Evolutionary conservation across 2,329 filamentous ascomycete genomes (phyloP).

Genomic region (Tolypocladium album): DNA sequence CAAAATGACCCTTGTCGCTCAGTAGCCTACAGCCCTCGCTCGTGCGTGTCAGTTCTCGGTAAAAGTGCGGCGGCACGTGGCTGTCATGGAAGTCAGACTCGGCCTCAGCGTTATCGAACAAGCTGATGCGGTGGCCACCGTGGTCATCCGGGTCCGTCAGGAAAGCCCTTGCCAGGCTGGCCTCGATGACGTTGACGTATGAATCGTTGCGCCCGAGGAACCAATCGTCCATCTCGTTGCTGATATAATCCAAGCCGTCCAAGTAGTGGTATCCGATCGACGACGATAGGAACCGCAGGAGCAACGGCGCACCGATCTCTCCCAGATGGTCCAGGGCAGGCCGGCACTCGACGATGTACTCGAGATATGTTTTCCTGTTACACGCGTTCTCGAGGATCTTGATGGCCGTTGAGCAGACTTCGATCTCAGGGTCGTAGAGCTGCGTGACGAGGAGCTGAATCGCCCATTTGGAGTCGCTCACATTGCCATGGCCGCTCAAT

Average conservation of each 20-base stretch:
- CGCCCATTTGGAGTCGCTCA: slow-evolving; percentile 81
- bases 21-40: slow-evolving; percentile 84
- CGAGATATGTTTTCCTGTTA: slow-evolving; percentile 80
- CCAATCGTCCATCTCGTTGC: slow-evolving; percentile 99
- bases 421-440: slow-evolving; percentile 91
- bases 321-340: slow-evolving; percentile 91
- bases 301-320: slow-evolving; percentile 87
- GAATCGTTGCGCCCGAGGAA: slow-evolving; percentile 92
- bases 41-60: slow-evolving; percentile 86
- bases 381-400: slow-evolving; percentile 97
- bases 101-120: slow-evolving; percentile 46
- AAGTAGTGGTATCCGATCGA: slow-evolving; percentile 97
- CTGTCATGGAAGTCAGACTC: slow-evolving; percentile 49
- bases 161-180: slow-evolving; percentile 83
- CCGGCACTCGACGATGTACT: slow-evolving; percentile 93
- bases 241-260: slow-evolving; percentile 95
- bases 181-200: slow-evolving; percentile 92
- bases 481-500: slow-evolving; percentile 21
- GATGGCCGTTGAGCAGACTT: slow-evolving; percentile 91
- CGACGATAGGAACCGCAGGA: slow-evolving; percentile 87
- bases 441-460: slow-evolving; percentile 96
- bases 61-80: slow-evolving; percentile 92
- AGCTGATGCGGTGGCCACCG: slow-evolving; percentile 40
- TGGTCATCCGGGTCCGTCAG: slow-evolving; percentile 51
- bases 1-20: slow-evolving; percentile 89